Conservation (phyloP, 768 basidiomycete genomes). For the Naganishia antarctica region DNA sequence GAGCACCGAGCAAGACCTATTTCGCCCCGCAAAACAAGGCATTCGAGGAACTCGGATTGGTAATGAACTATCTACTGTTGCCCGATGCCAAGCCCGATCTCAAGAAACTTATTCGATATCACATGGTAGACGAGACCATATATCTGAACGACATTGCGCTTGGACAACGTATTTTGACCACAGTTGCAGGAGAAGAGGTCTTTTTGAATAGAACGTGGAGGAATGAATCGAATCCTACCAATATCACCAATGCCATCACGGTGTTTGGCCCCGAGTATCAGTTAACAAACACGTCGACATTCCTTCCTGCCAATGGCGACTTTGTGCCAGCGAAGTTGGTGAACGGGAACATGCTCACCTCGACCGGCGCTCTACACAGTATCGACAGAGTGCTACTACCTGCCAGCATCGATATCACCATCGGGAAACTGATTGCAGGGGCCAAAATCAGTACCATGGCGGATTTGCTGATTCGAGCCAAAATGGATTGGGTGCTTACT, state of each 20-base stretch:
- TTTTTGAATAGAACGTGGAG: slow-evolving; percentile 57
- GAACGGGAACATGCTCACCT: slow-evolving; percentile 63
- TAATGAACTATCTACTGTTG: slow-evolving; percentile 77
- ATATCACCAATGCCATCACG: slow-evolving; percentile 37
- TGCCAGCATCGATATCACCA: slow-evolving; percentile 73
- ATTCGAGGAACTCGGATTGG: slow-evolving; percentile 80
- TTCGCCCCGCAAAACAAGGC: slow-evolving; percentile 86
- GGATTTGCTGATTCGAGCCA: slow-evolving; percentile 73
- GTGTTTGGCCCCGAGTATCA: slow-evolving; percentile 22
- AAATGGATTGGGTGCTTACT: slow-evolving; percentile 84
- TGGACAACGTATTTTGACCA: slow-evolving; percentile 55
- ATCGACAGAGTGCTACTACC: slow-evolving; percentile 64
- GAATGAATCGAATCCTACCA: slow-evolving; percentile 37
- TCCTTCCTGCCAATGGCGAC: slow-evolving; percentile 49
- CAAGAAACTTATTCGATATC: slow-evolving; percentile 78
- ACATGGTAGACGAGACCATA: slow-evolving; percentile 68
- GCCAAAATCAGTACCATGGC: slow-evolving; percentile 81
- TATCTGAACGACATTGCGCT: slow-evolving; percentile 57
- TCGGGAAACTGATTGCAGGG: slow-evolving; percentile 85
- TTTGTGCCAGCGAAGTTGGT: slow-evolving; percentile 40
- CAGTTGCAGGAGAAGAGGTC: slow-evolving; percentile 78
- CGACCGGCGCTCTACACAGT: slow-evolving; percentile 86
- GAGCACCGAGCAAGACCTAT: slow-evolving; percentile 67
- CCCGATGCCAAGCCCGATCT: slow-evolving; percentile 70
- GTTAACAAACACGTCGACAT: background rate